A percentile compares a stretch with the other conserved stretches of the same genome.
phyloP scores from a whole-genome alignment of 306 rosid species.

The Ziziphus jujuba region DNA sequence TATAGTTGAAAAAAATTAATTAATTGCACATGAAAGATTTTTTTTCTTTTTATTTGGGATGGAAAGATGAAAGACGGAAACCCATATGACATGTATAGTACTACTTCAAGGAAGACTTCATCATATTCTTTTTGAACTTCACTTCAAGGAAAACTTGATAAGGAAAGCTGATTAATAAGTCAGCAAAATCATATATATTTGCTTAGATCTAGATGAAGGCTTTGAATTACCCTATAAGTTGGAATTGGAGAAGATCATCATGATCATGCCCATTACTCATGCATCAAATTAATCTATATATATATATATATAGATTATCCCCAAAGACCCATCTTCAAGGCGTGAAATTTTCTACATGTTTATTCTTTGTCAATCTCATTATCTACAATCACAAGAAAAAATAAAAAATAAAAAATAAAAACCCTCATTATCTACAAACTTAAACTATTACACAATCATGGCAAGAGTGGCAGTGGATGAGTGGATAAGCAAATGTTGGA shows the following conservation, averaged over 20 bases:
- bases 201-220: constrained; percentile 24
- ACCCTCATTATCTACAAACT: neutral
- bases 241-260: too few species aligned
- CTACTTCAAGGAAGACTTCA: constrained; percentile 26
- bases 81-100: too few species aligned
- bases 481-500: constrained; percentile 25
- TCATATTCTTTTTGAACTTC: constrained; percentile 21
- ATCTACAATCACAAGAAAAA: too few species aligned
- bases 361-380: neutral
- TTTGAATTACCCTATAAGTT: neutral
- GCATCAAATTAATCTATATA: too few species aligned
- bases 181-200: neutral
- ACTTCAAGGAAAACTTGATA: neutral
- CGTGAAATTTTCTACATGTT: neutral
- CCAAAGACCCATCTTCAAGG: neutral
- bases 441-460: neutral
- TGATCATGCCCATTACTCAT: too few species aligned
- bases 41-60: too few species aligned
- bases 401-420: too few species aligned
- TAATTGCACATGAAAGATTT: constrained; percentile 30
- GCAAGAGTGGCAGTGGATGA: neutral
- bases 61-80: too few species aligned
- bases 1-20: constrained; percentile 13
- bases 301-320: too few species aligned
- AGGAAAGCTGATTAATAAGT: constrained; percentile 15